Conservation (phyloP, 2,329 filamentous ascomycete genomes). For the Bipolaris gigantea region DNA sequence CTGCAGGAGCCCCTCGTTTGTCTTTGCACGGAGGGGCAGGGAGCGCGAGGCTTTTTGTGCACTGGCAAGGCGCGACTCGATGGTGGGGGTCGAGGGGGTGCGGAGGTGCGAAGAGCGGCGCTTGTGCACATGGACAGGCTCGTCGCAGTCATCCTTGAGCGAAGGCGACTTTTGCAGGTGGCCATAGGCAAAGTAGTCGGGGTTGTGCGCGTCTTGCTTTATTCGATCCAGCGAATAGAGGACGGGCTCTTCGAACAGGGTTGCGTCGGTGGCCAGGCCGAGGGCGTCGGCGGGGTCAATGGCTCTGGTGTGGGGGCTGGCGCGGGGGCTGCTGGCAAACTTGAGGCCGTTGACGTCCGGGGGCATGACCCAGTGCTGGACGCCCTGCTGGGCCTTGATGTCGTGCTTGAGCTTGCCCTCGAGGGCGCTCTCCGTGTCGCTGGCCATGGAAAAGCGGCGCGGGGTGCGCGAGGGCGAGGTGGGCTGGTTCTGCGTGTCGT, state of each 20-base stretch:
- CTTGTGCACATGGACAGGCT: constrained; percentile 11
- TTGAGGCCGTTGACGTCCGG: constrained; percentile 18
- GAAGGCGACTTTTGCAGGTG: constrained; percentile 14
- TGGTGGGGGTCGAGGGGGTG: constrained; percentile 19
- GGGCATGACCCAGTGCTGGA: constrained; percentile 16
- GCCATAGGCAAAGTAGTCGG: constrained; percentile 17
- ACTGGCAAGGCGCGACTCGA: constrained; percentile 15
- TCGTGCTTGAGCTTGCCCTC: constrained; percentile 16
- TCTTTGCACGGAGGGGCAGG: constrained; percentile 22
- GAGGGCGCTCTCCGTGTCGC: constrained; percentile 19
- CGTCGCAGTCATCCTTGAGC: constrained; percentile 14
- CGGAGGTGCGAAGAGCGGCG: constrained; percentile 21
- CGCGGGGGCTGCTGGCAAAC: constrained; percentile 18
- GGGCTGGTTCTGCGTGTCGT: constrained; percentile 20
- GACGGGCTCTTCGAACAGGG: constrained; percentile 26
- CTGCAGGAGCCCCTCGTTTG: constrained; percentile 26
- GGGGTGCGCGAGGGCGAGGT: constrained; percentile 19
- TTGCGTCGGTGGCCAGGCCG: constrained; percentile 19
- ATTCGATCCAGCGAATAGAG: constrained; percentile 23
- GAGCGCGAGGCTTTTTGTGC: constrained; percentile 13
- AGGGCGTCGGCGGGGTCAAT: constrained; percentile 18
- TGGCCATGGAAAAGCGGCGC: constrained; percentile 19
- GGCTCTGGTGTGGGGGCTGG: constrained; percentile 11
- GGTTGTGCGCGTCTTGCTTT: constrained; percentile 12
- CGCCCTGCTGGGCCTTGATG: constrained; percentile 9